phyloP scores from a whole-genome alignment of 1,284 basidiomycete species.

The Melampsora larici-populina region DNA sequence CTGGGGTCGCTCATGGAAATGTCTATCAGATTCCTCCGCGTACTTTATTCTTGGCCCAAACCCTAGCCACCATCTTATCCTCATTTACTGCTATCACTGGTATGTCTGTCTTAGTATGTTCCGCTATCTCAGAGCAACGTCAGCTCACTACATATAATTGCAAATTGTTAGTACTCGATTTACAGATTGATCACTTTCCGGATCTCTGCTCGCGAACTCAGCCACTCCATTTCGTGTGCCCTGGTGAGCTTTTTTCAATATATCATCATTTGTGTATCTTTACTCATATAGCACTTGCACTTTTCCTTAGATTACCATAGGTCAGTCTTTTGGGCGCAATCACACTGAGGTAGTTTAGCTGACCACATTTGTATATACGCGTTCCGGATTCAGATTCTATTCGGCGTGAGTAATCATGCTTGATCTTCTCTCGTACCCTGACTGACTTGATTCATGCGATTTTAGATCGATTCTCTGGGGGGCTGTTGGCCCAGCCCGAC shows the following conservation, averaged over 20 bases:
- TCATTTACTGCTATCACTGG: conserved; percentile 26
- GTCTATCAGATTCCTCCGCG: conserved; percentile 30
- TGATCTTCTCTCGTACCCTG: neutral
- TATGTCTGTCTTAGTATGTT: neutral
- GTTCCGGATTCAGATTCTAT: no score
- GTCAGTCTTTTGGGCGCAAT: no score
- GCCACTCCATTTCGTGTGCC: conserved; percentile 27
- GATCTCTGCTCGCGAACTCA: conserved; percentile 40
- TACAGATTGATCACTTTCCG: conserved; percentile 23
- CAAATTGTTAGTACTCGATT: conserved; percentile 23
- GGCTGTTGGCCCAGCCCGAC: conserved; percentile 23
- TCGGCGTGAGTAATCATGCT: no score
- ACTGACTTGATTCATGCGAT: conserved; percentile 21
- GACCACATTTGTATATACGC: no score
- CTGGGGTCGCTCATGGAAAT: no score
- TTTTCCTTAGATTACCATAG: no score
- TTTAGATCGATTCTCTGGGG: conserved; percentile 42
- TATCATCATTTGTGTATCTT: neutral
- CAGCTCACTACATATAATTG: no score
- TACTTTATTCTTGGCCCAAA: conserved; percentile 32
- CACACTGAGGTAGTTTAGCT: no score
- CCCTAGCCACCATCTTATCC: conserved; percentile 24
- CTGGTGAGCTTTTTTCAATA: neutral
- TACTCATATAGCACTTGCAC: no score
- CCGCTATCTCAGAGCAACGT: no score